Base-by-base conservation (phyloP, 1,284 basidiomycete genomes). In the Heterobasidion irregulare region DNA sequence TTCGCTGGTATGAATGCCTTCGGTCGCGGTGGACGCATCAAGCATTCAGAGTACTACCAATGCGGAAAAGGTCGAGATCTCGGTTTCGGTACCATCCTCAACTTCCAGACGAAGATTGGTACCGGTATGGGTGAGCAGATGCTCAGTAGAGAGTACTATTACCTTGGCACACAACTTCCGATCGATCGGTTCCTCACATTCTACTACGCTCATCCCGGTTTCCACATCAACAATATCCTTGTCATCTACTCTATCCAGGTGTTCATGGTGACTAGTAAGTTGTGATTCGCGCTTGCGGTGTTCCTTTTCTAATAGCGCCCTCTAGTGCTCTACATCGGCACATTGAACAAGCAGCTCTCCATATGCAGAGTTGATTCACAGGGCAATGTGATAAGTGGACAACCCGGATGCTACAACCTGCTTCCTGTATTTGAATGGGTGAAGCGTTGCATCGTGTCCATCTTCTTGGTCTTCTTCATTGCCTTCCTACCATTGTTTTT, bases 71-170 rank as follows among this genome's bases (percentile, higher is more conserved):
- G 97, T 61, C 92, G 97, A 79, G 97, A 99, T 79, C 88, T 99
- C 61, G 97, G 97, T 60, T 99, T 99, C 70, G 97, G 97, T 56
- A 99, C 97, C 47, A 99, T 99, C 69, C 77, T 99, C 64, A 99
- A 99, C 72, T 99, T 99, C 85, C 96, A 98, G 77, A 99, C 97
- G 58, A 99, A 99, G 82, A 95, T 99, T 63, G 97, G 97, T 43
- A 98, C 94, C 53, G 97, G 97, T 77, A 99, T 99, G 97, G 97
- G 96, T 65, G 97, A 99, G 72, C 97, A 99, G 69, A 96, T 98
- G 93, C 85, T 99, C 63, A 98, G 94, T 72, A 86, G 97, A 67
- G 97, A 99, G 74, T 99, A 99, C 75, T 99, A 99, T 73, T 99
- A 99, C 71, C 80, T 99, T 56, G 97, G 97, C 55, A 99, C 97